Conservation (phyloP, 257 asterid species). For the Forsythia viridissima region DNA sequence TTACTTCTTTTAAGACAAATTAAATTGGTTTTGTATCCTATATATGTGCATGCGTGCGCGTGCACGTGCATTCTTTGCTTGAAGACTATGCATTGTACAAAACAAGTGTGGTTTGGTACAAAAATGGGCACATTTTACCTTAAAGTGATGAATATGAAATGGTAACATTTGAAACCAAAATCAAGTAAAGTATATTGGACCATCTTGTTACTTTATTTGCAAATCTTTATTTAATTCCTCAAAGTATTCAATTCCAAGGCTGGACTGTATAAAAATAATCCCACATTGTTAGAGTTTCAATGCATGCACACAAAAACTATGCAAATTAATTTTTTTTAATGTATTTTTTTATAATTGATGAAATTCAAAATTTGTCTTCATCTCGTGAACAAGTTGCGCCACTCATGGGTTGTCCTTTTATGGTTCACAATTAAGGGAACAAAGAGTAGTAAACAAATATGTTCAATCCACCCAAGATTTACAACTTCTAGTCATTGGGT, state of each 20-base stretch:
- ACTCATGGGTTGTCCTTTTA: constrained; percentile 1
- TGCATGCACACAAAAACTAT: constrained; percentile 3
- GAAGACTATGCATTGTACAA: constrained; percentile 41
- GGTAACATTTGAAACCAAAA: background rate
- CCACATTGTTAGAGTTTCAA: constrained; percentile 11
- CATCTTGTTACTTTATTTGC: constrained; percentile 1
- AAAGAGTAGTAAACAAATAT: background rate
- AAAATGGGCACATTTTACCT: constrained; percentile 30
- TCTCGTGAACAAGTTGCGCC: constrained; percentile 24
- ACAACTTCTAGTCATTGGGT: background rate
- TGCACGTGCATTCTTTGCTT: constrained; percentile 44
- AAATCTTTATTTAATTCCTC: constrained; percentile 2
- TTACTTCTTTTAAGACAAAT: constrained; percentile 34
- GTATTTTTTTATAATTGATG: background rate
- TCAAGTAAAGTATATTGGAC: background rate
- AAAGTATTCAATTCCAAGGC: background rate
- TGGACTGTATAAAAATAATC: constrained; percentile 1
- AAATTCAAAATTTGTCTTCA: constrained; percentile 28
- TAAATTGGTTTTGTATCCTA: constrained; percentile 19
- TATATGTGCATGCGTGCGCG: constrained; percentile 38
- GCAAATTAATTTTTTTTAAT: background rate
- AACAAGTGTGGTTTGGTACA: constrained; percentile 27
- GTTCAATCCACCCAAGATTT: background rate
- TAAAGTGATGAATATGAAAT: background rate
- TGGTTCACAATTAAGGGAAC: constrained; percentile 2